A percentile compares a stretch with the other conserved stretches of the same genome.
These are phyloP conservation scores for Atkinsonella hypoxylon DNA, from an alignment of 2,329 filamentous ascomycete species.

Conservation along the genomic window DNA sequence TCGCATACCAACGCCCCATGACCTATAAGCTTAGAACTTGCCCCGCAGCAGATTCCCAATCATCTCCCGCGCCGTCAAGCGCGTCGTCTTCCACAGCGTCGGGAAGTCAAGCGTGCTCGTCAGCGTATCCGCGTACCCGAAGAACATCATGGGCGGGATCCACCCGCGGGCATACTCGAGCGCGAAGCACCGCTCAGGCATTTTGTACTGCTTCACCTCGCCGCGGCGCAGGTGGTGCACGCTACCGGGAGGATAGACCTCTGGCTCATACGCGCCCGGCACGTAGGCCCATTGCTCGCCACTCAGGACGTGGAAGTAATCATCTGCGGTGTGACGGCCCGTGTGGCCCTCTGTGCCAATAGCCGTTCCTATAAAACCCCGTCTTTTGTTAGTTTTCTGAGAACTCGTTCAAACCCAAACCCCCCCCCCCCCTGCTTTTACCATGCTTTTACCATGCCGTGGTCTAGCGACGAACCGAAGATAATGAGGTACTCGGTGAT, in stretches of 20 bases:
- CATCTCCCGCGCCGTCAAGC: constrained; percentile 67
- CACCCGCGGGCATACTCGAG: constrained; percentile 77
- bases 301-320: constrained; percentile 85
- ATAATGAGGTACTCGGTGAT: constrained; percentile 86
- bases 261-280: constrained; percentile 52
- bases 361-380: constrained; percentile 48
- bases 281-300: constrained; percentile 69
- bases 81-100: constrained; percentile 72
- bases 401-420: too few relatives aligned
- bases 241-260: constrained; percentile 56
- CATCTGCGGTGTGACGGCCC: constrained; percentile 80
- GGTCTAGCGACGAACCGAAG: too few relatives aligned
- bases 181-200: constrained; percentile 66
- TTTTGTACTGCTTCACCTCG: constrained; percentile 70
- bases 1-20: not conserved
- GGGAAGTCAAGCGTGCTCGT: constrained; percentile 71
- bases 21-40: constrained; percentile 54
- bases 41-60: constrained; percentile 54
- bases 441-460: too few relatives aligned
- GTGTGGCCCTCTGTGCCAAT: constrained; percentile 80
- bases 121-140: constrained; percentile 74
- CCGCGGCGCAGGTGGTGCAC: constrained; percentile 64
- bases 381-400: too few relatives aligned
- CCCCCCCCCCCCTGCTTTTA: too few relatives aligned
- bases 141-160: constrained; percentile 88